Evolutionary conservation across 441 rosid species (phyloP), one percentile per base, ranked within the genome.

Genomic region (Gossypium schwendimanii): DNA sequence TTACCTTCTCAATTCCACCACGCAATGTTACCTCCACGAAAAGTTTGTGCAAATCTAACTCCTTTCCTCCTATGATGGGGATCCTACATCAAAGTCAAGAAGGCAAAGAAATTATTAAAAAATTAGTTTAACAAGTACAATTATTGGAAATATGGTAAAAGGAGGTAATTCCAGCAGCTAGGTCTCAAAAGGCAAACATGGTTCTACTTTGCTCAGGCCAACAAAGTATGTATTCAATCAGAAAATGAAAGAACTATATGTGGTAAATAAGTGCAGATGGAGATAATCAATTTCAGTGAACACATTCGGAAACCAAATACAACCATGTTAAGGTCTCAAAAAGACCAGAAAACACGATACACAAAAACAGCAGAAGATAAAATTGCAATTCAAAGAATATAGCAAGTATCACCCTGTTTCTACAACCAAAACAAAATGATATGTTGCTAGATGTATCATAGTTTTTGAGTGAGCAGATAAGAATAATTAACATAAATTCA

Each of bases 1-100:
- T 75, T 77, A 91, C 99, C 98, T 93, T 96, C 75, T 83, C 89
- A 72, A 96, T 84, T 47, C 98, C 99, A 52, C 99, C 99, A 4
- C 97, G 95, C 69, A 95, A 73, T 10, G 99, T 96, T 62, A 96
- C 99, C 82, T 96, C 99, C 26, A 88, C 79, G 64, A 96, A 96
- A 61, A 96, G 97, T 65, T 80, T 83, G 79, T 96, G 97, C 88
- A 96, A 84, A 76, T 93, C 95, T 69, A 96, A 83, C 69, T 91
- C 95, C 78, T 80, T 88, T 20, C 98, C 97, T 24, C 98, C 99
- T 71, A 96, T 91, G 15, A 90, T 88, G 0, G 99, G 99, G 11
- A 91, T 88, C 98, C 99, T 95, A 70, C 69, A 77, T 67, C 54
- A 50, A 31, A 76, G 75, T 26, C 20, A 45, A 31, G 15, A 3